phyloP scores from a whole-genome alignment of 495 filamentous ascomycete genomes.

The Penicillium manginii region DNA sequence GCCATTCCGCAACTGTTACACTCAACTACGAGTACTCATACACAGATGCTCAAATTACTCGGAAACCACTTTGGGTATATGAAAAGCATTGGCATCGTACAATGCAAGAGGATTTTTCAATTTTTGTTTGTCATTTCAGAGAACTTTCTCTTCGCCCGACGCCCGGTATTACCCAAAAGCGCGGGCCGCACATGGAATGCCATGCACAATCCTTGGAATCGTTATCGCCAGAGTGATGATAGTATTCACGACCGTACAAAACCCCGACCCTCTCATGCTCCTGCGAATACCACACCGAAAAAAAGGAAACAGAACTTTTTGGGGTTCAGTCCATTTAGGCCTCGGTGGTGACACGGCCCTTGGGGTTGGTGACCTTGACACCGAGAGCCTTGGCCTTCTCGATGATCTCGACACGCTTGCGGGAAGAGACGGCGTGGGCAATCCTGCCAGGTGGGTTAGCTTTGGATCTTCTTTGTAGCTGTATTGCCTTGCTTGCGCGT shows the following conservation, averaged over 20 bases:
- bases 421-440: slow-evolving; percentile 92
- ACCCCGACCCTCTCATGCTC: slow-evolving; percentile 34
- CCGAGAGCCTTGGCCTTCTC: slow-evolving; percentile 92
- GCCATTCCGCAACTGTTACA: neutral
- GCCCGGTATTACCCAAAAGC: slow-evolving; percentile 32
- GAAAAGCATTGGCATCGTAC: slow-evolving; percentile 2
- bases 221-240: slow-evolving; percentile 38
- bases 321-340: slow-evolving; percentile 64
- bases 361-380: slow-evolving; percentile 99
- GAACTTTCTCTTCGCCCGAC: slow-evolving; percentile 36
- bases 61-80: neutral
- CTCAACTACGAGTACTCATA: neutral
- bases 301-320: slow-evolving; percentile 37
- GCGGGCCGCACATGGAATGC: slow-evolving; percentile 35
- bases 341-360: slow-evolving; percentile 97
- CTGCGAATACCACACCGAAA: slow-evolving; percentile 28
- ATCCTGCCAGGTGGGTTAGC: slow-evolving; percentile 66
- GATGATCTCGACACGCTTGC: slow-evolving; percentile 97
- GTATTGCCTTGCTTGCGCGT: no score
- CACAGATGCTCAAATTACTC: neutral
- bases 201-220: slow-evolving; percentile 42
- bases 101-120: slow-evolving; percentile 30
- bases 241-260: slow-evolving; percentile 35
- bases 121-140: slow-evolving; percentile 43
- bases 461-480: neutral